These are phyloP conservation scores for Sporothrix globosa DNA, from an alignment of 2,329 filamentous ascomycete genomes.

Conservation along the genomic window DNA sequence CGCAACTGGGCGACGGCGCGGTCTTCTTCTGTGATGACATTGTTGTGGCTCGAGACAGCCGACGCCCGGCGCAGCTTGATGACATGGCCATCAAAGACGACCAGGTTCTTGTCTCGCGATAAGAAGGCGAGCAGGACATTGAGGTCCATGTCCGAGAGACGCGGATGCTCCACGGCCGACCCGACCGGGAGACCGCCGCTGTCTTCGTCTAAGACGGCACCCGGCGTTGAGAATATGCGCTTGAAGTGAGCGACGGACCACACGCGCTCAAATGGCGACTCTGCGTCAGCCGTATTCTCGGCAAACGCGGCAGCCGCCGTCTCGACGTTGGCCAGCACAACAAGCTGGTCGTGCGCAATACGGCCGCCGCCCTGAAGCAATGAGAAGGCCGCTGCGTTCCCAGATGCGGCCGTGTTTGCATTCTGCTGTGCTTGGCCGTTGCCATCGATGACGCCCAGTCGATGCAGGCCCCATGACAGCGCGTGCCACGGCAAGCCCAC, in stretches of 20 bases:
- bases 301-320: conserved; percentile 59
- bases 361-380: conserved; percentile 40
- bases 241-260: conserved; percentile 69
- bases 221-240: conserved; percentile 54
- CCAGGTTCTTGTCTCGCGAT: conserved; percentile 64
- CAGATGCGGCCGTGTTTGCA: background rate
- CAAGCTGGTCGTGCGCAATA: conserved; percentile 58
- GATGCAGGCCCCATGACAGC: conserved; percentile 73
- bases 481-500: conserved; percentile 70
- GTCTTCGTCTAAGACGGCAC: conserved; percentile 49
- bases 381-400: background rate
- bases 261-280: conserved; percentile 64
- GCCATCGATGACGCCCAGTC: conserved; percentile 64
- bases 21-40: conserved; percentile 77
- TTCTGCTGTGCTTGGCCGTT: conserved; percentile 34
- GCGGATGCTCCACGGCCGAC: conserved; percentile 46
- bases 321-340: conserved; percentile 66
- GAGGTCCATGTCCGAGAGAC: conserved; percentile 65
- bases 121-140: conserved; percentile 72
- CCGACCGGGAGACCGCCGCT: conserved; percentile 11
- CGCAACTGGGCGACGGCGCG: conserved; percentile 81
- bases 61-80: conserved; percentile 69
- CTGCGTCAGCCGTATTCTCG: conserved; percentile 49
- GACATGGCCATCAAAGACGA: conserved; percentile 66
- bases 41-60: conserved; percentile 57